Conservation (phyloP, 371 early-diverging fungal genomes). For the Mucor mucedo region DNA sequence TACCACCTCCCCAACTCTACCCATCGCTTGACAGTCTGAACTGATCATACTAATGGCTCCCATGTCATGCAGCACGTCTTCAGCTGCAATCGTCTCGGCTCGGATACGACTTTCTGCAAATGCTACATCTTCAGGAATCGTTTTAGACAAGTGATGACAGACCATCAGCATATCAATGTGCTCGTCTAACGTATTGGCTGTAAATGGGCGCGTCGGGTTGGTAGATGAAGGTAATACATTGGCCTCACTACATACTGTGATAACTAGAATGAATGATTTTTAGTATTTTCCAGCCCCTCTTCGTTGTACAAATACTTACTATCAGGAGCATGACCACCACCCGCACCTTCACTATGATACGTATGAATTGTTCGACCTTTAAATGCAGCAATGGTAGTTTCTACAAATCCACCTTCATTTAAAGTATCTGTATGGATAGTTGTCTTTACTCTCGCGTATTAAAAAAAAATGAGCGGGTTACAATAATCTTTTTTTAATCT, state of each 20-base stretch:
- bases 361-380: slow-evolving; percentile 91
- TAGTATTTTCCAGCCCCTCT: background rate
- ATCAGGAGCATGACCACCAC: slow-evolving; percentile 94
- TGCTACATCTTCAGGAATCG: slow-evolving; percentile 92
- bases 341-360: slow-evolving; percentile 95
- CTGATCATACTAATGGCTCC: slow-evolving; percentile 93
- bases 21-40: slow-evolving; percentile 95
- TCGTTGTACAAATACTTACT: slow-evolving; percentile 45
- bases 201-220: slow-evolving; percentile 92
- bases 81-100: slow-evolving; percentile 94
- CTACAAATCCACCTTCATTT: slow-evolving; percentile 95
- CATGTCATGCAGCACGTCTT: slow-evolving; percentile 90
- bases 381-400: slow-evolving; percentile 85
- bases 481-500: no score
- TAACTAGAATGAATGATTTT: slow-evolving; percentile 43
- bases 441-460: slow-evolving; percentile 29
- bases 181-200: slow-evolving; percentile 92
- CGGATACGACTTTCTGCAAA: slow-evolving; percentile 96
- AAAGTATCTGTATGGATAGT: slow-evolving; percentile 95
- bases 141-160: slow-evolving; percentile 93
- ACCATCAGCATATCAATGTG: slow-evolving; percentile 98
- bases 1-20: slow-evolving; percentile 91
- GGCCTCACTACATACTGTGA: slow-evolving; percentile 79
- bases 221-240: slow-evolving; percentile 92
- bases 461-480: background rate